Base-by-base conservation (phyloP, 768 basidiomycete genomes). In the Russula abietina region DNA sequence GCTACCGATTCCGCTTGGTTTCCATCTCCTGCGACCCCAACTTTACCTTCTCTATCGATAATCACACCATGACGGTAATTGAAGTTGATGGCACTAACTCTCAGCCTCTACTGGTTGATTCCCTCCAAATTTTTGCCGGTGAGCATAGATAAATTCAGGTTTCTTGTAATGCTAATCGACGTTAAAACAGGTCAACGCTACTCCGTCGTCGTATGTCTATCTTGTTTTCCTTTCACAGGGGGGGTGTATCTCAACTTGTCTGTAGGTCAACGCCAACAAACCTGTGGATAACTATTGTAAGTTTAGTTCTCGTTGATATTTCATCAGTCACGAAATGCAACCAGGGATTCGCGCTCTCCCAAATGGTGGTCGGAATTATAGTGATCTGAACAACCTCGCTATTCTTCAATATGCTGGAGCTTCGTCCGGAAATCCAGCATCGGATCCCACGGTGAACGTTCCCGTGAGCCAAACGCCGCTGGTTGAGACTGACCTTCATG, bases 1-100 rank as follows among this genome's bases (percentile, higher is more conserved):
- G 26, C 10, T 49, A 49, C 26, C 48, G 48, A 9, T 26, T 49
- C 24, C 48, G 78, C 22, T 55, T 78, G 22, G 65, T 79, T 57
- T 73, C 69, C 58, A 77, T 79, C 57, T 77, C 79, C 16, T 82
- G 82, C 69, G 78, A 79, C 52, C 76, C 71, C 1, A 74, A 74
- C 62, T 77, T 74, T 65, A 67, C 65, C 3, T 78, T 82, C 72
- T 77, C 48, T 3, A 49, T 49, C 12, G 48, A 49, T 11, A 24
- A 71, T 3, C 81, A 82, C 67, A 69, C 69, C 7, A 66, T 82
- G 61, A 81, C 76, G 0, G 68, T 82, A n/a, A 46, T 46, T 16
- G 45, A 24, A 11, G 45, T 46, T 16, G 45, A 46, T 2, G 45
- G 45, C 8, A 62, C 81, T 82, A 75, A 75, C 54, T 71, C 74